These are phyloP conservation scores for Phytophthora hybrid DNA, from an alignment of 352 stramenopile genomes.

Conservation along the genomic window DNA sequence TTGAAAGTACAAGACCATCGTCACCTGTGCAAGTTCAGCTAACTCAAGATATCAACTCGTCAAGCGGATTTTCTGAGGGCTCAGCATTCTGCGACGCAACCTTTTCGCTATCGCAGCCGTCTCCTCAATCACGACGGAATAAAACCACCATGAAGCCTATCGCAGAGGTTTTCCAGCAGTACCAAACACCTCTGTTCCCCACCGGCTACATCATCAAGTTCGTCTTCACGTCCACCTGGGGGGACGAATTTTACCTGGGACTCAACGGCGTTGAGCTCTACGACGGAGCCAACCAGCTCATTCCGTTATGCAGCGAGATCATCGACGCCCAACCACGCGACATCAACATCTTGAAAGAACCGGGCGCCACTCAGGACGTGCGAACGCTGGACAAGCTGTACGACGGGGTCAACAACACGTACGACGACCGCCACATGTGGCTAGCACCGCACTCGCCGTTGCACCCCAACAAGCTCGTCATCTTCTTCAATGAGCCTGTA, in stretches of 20 bases:
- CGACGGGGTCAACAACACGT: conserved; percentile 77
- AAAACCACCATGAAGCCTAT: conserved; percentile 58
- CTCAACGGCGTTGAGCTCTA: conserved; percentile 86
- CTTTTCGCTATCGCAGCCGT: conserved; percentile 20
- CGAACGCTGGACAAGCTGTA: conserved; percentile 82
- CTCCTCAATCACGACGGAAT: conserved; percentile 7
- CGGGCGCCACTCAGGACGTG: conserved; percentile 59
- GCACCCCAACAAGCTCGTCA: conserved; percentile 71
- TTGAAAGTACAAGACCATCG: conserved; percentile 19
- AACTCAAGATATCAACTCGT: conserved; percentile 3
- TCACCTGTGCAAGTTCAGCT: conserved; percentile 9
- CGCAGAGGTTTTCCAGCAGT: conserved; percentile 81
- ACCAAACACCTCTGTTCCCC: conserved; percentile 87
- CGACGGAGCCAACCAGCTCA: conserved; percentile 56
- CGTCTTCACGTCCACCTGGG: conserved; percentile 79
- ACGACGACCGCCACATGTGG: conserved; percentile 84
- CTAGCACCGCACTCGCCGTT: conserved; percentile 69
- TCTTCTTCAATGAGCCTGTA: conserved; percentile 85
- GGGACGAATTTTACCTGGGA: conserved; percentile 81
- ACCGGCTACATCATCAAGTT: conserved; percentile 91
- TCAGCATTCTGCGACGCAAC: conserved; percentile 16
- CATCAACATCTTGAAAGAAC: conserved; percentile 89
- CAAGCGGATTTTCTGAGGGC: conserved; percentile 11
- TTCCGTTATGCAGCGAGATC: conserved; percentile 55
- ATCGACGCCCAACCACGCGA: conserved; percentile 75